phyloP scores from a whole-genome alignment of 1,284 basidiomycete species.

The Porodaedalea pini region DNA sequence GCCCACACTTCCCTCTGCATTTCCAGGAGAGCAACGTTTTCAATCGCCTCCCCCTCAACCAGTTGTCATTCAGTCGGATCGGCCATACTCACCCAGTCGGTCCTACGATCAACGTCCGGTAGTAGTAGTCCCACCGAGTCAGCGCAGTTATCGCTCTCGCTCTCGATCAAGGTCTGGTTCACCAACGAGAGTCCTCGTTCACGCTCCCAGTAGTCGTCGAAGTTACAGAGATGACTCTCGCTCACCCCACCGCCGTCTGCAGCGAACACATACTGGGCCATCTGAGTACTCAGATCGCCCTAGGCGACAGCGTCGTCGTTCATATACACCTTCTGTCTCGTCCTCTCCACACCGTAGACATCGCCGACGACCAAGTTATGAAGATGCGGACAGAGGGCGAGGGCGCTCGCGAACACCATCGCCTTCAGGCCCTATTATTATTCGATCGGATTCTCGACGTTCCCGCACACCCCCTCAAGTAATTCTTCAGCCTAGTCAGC shows the following conservation, averaged over 20 bases:
- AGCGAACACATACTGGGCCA: neutral
- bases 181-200: slow-evolving; percentile 11
- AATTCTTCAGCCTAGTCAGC: neutral
- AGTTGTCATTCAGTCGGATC: neutral
- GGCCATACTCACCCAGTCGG: neutral
- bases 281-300: slow-evolving; percentile 5
- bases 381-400: neutral
- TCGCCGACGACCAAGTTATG: neutral
- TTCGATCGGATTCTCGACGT: neutral
- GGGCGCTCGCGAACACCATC: slow-evolving; percentile 17
- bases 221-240: slow-evolving; percentile 11
- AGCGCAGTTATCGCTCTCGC: neutral
- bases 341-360: neutral
- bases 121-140: slow-evolving; percentile 1
- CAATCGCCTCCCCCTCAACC: neutral
- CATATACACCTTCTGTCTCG: neutral
- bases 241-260: neutral
- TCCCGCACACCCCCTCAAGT: neutral
- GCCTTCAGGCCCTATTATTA: slow-evolving; percentile 17
- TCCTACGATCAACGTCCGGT: neutral
- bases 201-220: neutral
- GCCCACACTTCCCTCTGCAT: slow-evolving; percentile 10
- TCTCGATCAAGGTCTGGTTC: slow-evolving; percentile 4
- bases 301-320: neutral
- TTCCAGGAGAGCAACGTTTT: neutral